A percentile compares a stretch with the other conserved stretches of the same genome.
These are phyloP conservation scores for Omphalea diandra DNA, from an alignment of 441 rosid species.

Conservation along the genomic window DNA sequence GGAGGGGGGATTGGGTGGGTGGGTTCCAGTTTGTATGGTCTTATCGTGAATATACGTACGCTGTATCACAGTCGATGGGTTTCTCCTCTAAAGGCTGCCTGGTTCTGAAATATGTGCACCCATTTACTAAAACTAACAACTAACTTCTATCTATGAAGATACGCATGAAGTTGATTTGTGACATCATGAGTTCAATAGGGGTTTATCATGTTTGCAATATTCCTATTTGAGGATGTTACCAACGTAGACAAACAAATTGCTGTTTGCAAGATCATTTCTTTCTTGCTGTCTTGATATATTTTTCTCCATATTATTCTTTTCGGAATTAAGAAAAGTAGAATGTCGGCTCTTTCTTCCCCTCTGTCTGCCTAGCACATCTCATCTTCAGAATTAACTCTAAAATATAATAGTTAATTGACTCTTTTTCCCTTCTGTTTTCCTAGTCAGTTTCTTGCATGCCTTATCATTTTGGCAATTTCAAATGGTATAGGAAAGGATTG, in stretches of 20 bases:
- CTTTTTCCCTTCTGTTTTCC: background rate
- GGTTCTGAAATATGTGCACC: too few species aligned
- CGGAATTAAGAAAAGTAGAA: too few species aligned
- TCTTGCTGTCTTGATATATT: background rate
- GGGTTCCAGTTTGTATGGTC: too few species aligned
- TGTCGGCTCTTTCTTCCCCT: too few species aligned
- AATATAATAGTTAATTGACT: background rate
- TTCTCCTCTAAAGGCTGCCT: too few species aligned
- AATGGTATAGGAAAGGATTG: background rate
- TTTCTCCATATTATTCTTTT: background rate
- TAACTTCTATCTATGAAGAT: too few species aligned
- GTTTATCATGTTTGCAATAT: background rate
- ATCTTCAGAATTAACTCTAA: background rate
- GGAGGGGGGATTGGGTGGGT: too few species aligned
- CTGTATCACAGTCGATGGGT: too few species aligned
- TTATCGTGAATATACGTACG: too few species aligned
- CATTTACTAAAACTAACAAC: too few species aligned
- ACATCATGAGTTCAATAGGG: background rate
- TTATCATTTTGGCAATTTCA: background rate
- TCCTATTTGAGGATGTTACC: background rate
- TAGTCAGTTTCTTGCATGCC: background rate
- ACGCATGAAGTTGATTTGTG: background rate
- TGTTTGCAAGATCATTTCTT: background rate
- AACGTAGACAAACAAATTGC: background rate
- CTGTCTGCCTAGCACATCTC: background rate